Evolutionary conservation across 1,139 yeast species (phyloP).

Genomic region (Pichia norvegensis): DNA sequence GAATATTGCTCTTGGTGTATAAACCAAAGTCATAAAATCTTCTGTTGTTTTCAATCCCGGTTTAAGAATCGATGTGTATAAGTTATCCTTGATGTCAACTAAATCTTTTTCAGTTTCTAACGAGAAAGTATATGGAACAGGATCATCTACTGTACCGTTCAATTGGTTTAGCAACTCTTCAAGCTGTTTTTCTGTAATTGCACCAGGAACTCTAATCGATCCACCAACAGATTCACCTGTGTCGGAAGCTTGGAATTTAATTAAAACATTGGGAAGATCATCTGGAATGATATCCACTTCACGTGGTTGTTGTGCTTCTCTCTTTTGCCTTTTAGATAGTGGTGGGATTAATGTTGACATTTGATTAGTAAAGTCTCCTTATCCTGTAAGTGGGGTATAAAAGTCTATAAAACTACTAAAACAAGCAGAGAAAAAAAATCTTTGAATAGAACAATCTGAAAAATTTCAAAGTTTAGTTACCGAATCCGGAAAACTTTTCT

Average conservation of each 20-base stretch:
- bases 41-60: slow-evolving; percentile 88
- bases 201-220: slow-evolving; percentile 86
- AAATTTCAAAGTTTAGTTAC: background rate
- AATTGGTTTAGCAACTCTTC: slow-evolving; percentile 80
- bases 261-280: slow-evolving; percentile 79
- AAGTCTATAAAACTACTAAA: background rate
- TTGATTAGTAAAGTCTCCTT: background rate
- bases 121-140: slow-evolving; percentile 85
- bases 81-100: slow-evolving; percentile 68
- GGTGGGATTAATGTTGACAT: slow-evolving; percentile 97
- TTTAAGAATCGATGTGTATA: slow-evolving; percentile 71
- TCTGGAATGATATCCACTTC: slow-evolving; percentile 68
- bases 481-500: background rate
- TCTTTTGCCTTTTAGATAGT: slow-evolving; percentile 81
- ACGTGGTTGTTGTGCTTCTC: slow-evolving; percentile 73
- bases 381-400: background rate
- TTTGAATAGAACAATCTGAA: background rate
- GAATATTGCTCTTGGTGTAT: slow-evolving; percentile 92
- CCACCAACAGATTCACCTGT: slow-evolving; percentile 88
- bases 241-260: slow-evolving; percentile 88
- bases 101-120: slow-evolving; percentile 44
- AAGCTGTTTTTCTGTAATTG: slow-evolving; percentile 74
- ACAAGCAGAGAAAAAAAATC: slow-evolving; percentile 1
- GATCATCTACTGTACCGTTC: slow-evolving; percentile 62
- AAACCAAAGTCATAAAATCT: slow-evolving; percentile 83